Conservation (phyloP, 441 rosid genomes). For the Omphalea diandra region DNA sequence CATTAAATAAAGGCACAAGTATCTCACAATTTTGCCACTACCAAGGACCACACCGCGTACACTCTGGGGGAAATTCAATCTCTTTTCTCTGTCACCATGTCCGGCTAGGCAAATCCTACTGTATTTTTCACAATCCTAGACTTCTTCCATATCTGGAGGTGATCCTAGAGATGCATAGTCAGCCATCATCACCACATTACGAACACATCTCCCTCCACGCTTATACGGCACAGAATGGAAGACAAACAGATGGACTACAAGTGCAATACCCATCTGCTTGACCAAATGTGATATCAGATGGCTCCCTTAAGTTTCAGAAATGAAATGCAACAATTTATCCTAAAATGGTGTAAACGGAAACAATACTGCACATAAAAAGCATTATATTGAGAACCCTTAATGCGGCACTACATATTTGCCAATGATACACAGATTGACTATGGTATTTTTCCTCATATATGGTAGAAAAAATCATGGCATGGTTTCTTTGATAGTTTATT, state of each 20-base stretch:
- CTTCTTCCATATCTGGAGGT: constrained; percentile 92
- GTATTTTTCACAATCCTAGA: constrained; percentile 71
- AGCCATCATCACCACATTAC: constrained; percentile 86
- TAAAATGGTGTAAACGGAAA: not conserved
- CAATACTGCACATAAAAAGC: not conserved
- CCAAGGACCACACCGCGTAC: constrained; percentile 94
- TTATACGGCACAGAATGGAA: constrained; percentile 90
- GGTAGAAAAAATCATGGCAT: not conserved
- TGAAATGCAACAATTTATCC: not conserved
- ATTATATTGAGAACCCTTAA: not conserved
- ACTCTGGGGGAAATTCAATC: constrained; percentile 91
- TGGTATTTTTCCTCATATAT: not conserved
- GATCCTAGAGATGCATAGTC: constrained; percentile 88
- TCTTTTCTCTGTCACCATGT: constrained; percentile 66
- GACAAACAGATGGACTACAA: constrained; percentile 86
- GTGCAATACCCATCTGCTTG: constrained; percentile 92
- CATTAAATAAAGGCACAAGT: not conserved
- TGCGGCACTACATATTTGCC: not conserved
- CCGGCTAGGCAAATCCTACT: constrained; percentile 58
- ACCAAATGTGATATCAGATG: constrained; percentile 26
- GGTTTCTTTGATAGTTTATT: not conserved
- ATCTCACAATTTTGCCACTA: constrained; percentile 92
- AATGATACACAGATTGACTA: not conserved
- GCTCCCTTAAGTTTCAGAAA: constrained; percentile 13
- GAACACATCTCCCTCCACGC: constrained; percentile 99